Conservation (phyloP, 306 rosid genomes). For the Astragalus membranaceus region DNA sequence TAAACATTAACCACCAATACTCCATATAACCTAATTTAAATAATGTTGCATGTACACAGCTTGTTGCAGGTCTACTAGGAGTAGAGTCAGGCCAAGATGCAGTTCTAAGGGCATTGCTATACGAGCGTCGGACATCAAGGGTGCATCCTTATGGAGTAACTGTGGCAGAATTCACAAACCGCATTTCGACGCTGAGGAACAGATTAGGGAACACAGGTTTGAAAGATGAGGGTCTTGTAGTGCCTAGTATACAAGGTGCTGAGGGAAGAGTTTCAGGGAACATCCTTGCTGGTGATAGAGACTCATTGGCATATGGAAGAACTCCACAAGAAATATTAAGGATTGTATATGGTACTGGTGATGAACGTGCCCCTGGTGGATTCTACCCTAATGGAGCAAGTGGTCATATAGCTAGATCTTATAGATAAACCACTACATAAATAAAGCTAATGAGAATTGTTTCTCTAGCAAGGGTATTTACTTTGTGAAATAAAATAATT, state of each 20-base stretch:
- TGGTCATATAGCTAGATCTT: conserved; percentile 55
- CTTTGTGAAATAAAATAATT: not conserved
- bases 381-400: conserved; percentile 62
- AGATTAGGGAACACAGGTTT: conserved; percentile 42
- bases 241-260: conserved; percentile 28
- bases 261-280: conserved; percentile 45
- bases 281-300: conserved; percentile 46
- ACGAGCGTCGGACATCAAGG: not conserved
- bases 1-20: too few species aligned
- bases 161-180: conserved; percentile 59
- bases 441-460: not conserved
- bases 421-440: not conserved
- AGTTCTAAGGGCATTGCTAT: conserved; percentile 48
- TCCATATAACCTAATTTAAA: too few species aligned
- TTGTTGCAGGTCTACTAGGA: conserved; percentile 59
- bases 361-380: conserved; percentile 65
- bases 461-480: not conserved
- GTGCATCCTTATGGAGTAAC: conserved; percentile 47
- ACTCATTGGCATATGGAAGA: conserved; percentile 50
- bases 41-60: not conserved
- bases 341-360: conserved; percentile 54
- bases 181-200: conserved; percentile 51
- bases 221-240: conserved; percentile 78
- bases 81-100: conserved; percentile 62
- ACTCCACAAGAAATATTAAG: conserved; percentile 65